phyloP scores from a whole-genome alignment of 1,139 yeast genomes.

The Spathaspora jeffriesii region DNA sequence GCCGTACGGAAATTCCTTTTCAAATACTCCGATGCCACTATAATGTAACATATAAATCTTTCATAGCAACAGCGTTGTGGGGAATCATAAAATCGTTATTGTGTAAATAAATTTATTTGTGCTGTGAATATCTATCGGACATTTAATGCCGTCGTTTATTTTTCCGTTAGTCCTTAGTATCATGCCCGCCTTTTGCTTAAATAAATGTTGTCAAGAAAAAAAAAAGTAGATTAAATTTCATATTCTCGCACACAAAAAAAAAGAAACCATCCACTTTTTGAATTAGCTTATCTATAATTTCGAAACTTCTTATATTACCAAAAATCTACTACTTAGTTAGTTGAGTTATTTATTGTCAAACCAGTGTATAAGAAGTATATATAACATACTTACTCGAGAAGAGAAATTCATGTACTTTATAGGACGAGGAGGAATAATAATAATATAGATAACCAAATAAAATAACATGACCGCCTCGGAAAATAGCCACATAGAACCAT shows the following conservation, averaged over 20 bases:
- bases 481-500: constrained; percentile 10
- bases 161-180: background rate
- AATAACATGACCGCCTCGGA: constrained; percentile 13
- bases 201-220: background rate
- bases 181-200: background rate
- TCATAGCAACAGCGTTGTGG: background rate
- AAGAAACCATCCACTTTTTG: background rate
- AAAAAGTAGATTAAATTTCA: background rate
- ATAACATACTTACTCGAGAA: background rate
- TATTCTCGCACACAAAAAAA: background rate
- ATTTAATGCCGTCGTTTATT: background rate
- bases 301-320: background rate
- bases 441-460: constrained; percentile 25
- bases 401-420: constrained; percentile 9
- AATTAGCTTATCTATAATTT: background rate
- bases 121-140: background rate
- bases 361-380: background rate
- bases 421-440: constrained; percentile 44
- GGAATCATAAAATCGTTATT: background rate
- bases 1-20: constrained; percentile 1
- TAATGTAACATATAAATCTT: background rate
- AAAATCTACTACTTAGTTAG: background rate
- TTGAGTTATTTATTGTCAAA: background rate
- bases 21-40: background rate
- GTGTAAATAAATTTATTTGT: background rate